Evolutionary conservation across 148 eudicot species (phyloP).

Genomic region (Vaccinium darrowii): DNA sequence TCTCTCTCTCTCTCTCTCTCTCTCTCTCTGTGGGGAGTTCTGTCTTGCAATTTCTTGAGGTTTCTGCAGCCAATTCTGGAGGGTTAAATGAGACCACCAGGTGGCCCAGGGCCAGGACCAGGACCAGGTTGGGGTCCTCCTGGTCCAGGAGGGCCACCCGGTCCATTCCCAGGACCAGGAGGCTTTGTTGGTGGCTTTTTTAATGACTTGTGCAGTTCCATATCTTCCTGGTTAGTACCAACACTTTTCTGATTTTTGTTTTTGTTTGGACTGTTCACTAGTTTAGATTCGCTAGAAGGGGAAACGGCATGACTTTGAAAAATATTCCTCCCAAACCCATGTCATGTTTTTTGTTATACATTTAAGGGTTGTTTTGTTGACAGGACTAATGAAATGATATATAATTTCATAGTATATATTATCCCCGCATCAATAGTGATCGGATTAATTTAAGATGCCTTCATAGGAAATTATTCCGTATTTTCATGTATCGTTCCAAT

Average conservation of each 20-base stretch:
- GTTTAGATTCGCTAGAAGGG: too few species aligned
- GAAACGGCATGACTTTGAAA: too few species aligned
- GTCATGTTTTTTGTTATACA: too few species aligned
- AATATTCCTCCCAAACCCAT: too few species aligned
- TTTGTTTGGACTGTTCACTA: neutral
- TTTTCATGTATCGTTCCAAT: too few species aligned
- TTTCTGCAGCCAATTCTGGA: neutral
- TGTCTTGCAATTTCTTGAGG: neutral
- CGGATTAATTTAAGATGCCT: too few species aligned
- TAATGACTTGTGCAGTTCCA: constrained; percentile 24
- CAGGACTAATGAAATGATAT: neutral
- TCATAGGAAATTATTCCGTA: too few species aligned
- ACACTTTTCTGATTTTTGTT: neutral
- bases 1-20: neutral
- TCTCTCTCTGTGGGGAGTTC: neutral
- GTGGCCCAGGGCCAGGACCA: neutral
- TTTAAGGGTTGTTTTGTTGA: too few species aligned
- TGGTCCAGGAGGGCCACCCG: neutral
- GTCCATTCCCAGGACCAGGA: neutral
- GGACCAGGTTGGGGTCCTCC: constrained; percentile 13
- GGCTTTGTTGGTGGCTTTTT: constrained; percentile 18
- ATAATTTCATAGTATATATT: neutral
- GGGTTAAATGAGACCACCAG: constrained; percentile 22
- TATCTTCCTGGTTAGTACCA: constrained; percentile 37
- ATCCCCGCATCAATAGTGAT: too few species aligned